These are phyloP conservation scores for Saccharata proteae DNA, from an alignment of 2,329 filamentous ascomycete species.

Conservation along the genomic window DNA sequence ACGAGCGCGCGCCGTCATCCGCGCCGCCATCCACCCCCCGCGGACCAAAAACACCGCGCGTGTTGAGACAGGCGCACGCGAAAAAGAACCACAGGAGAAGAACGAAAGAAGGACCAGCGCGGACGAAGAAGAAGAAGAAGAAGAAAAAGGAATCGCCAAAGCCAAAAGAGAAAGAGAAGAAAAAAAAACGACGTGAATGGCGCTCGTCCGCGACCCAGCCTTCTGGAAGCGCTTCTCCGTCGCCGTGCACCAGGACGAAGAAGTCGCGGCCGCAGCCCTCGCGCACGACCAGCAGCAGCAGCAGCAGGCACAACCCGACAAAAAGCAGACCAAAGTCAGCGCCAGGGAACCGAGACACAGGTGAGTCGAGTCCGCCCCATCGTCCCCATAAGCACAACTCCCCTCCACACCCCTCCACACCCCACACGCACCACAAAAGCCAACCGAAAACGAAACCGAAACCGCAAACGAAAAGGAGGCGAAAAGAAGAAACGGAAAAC, in stretches of 20 bases:
- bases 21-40: too few relatives aligned
- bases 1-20: too few relatives aligned
- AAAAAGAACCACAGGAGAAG: too few relatives aligned
- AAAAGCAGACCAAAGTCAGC: neutral
- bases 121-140: conserved; percentile 1
- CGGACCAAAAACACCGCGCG: too few relatives aligned
- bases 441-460: conserved; percentile 11
- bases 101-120: too few relatives aligned
- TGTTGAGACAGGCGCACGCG: too few relatives aligned
- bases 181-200: conserved; percentile 33
- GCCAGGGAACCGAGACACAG: neutral
- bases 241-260: conserved; percentile 45
- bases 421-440: conserved; percentile 1
- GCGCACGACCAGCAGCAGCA: conserved; percentile 9
- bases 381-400: neutral
- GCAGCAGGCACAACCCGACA: neutral
- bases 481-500: too few relatives aligned
- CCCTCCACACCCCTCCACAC: neutral
- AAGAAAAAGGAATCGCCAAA: neutral
- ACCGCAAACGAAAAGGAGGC: too few relatives aligned
- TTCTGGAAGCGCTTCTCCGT: conserved; percentile 50
- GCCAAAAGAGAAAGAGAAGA: neutral
- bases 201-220: conserved; percentile 41
- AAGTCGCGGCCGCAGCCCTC: conserved; percentile 12
- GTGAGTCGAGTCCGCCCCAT: neutral